A percentile compares a stretch with the other conserved stretches of the same genome.
Evolutionary conservation across 2,329 filamentous ascomycete genomes (phyloP).

Genomic region (Nigrospora osmanthi): DNA sequence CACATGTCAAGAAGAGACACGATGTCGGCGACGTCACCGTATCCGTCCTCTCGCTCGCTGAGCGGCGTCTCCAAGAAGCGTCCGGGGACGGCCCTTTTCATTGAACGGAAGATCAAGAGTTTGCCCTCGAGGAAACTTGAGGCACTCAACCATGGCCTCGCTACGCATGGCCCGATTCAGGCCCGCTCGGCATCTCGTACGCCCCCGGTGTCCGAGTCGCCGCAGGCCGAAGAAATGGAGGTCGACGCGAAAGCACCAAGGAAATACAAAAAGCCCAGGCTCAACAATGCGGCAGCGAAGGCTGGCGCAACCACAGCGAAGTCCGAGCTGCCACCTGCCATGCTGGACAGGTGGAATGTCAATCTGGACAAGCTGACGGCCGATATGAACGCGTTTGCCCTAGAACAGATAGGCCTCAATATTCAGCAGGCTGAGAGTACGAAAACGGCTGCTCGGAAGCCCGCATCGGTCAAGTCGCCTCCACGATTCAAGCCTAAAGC

Average conservation of each 20-base stretch:
- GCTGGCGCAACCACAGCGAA: slow-evolving; percentile 9
- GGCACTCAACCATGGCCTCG: slow-evolving; percentile 6
- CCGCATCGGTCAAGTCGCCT: neutral
- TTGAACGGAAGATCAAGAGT: slow-evolving; percentile 39
- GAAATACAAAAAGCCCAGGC: slow-evolving; percentile 25
- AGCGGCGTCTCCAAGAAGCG: slow-evolving; percentile 33
- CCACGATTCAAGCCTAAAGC: slow-evolving; percentile 44
- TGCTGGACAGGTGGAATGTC: slow-evolving; percentile 29
- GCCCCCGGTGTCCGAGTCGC: slow-evolving; percentile 1
- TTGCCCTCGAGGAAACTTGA: slow-evolving; percentile 13
- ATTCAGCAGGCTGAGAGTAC: slow-evolving; percentile 38
- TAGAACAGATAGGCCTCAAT: slow-evolving; percentile 49
- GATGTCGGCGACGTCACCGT: slow-evolving; percentile 18
- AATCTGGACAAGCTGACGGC: slow-evolving; percentile 19
- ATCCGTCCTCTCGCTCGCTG: slow-evolving; percentile 12
- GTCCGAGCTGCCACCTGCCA: slow-evolving; percentile 17
- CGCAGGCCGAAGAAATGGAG: slow-evolving; percentile 10
- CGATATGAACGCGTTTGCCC: slow-evolving; percentile 37
- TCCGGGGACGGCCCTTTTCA: slow-evolving; percentile 41
- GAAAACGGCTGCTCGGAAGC: neutral
- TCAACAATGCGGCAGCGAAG: slow-evolving; percentile 16
- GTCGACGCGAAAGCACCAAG: slow-evolving; percentile 14
- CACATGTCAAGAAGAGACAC: slow-evolving; percentile 44
- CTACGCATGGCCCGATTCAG: neutral
- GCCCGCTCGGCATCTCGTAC: neutral